Conservation (phyloP, 306 rosid species). For the Quercus aquifolioides region DNA sequence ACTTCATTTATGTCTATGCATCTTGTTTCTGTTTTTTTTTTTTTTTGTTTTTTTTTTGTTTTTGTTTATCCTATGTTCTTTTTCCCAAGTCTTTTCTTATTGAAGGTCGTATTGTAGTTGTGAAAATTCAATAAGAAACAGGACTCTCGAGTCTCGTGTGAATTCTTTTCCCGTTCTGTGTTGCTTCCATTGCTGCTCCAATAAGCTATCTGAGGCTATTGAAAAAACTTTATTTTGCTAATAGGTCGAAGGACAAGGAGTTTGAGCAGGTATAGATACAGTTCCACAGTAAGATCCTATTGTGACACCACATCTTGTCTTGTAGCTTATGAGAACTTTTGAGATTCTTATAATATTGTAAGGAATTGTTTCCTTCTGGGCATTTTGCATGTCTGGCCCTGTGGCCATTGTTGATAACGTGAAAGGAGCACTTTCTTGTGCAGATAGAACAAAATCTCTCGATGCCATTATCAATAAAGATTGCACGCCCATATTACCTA, state of each 20-base stretch:
- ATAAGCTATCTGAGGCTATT: slow-evolving; percentile 16
- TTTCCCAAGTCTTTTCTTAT: background rate
- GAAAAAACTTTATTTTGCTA: slow-evolving; percentile 3
- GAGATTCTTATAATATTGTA: slow-evolving; percentile 32
- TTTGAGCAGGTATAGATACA: slow-evolving; percentile 18
- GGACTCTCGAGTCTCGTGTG: background rate
- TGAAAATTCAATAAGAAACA: background rate
- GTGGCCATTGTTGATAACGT: slow-evolving; percentile 63
- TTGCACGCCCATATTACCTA: slow-evolving; percentile 29
- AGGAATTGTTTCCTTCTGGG: slow-evolving; percentile 44
- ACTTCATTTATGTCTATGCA: background rate
- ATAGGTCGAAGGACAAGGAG: slow-evolving; percentile 39
- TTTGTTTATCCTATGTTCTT: too few species aligned
- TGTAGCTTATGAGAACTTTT: slow-evolving; percentile 36
- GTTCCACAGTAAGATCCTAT: slow-evolving; percentile 31
- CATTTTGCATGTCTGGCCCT: slow-evolving; percentile 98
- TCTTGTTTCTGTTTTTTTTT: background rate
- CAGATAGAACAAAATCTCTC: slow-evolving; percentile 85
- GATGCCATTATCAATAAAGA: slow-evolving; percentile 47
- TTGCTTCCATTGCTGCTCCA: slow-evolving; percentile 16
- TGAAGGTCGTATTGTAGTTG: background rate
- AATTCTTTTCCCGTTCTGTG: background rate
- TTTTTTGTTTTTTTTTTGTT: background rate
- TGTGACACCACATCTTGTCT: slow-evolving; percentile 33
- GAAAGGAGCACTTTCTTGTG: slow-evolving; percentile 51